Percentiles rank a stretch among this genome's conserved stretches.
Conservation (phyloP, 345 rosid species). For the Hibiscus trionum region DNA sequence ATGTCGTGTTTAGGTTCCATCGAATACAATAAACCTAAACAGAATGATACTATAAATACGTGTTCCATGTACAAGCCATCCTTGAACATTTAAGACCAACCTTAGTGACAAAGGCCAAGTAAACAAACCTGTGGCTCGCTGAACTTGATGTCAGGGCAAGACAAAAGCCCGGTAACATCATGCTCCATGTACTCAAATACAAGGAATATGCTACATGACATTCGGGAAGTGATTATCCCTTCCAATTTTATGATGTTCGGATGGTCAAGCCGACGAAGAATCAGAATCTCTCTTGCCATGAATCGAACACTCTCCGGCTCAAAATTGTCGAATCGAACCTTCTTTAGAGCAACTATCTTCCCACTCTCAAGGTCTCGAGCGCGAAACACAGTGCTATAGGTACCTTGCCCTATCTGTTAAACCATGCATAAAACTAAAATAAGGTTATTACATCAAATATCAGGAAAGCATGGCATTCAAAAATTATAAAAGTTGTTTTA, state of each 20-base stretch:
- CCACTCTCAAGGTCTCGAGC: slow-evolving; percentile 73
- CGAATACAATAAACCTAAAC: background rate
- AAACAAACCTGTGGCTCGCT: slow-evolving; percentile 74
- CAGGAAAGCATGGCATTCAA: background rate
- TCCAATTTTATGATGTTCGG: slow-evolving; percentile 86
- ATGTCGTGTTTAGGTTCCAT: background rate
- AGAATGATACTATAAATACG: background rate
- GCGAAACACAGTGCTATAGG: slow-evolving; percentile 89
- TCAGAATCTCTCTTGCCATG: slow-evolving; percentile 94
- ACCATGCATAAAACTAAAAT: slow-evolving; percentile 3
- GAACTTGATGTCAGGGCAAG: slow-evolving; percentile 29
- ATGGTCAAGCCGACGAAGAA: slow-evolving; percentile 81
- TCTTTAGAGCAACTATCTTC: slow-evolving; percentile 83
- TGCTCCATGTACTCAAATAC: slow-evolving; percentile 99
- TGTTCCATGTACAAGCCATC: background rate
- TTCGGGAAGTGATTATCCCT: slow-evolving; percentile 72
- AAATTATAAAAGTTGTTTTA: background rate
- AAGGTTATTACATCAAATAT: background rate
- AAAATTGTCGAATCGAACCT: slow-evolving; percentile 88
- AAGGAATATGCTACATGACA: slow-evolving; percentile 77
- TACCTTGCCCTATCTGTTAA: slow-evolving; percentile 89
- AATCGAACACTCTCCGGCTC: slow-evolving; percentile 98
- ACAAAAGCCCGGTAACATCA: slow-evolving; percentile 80
- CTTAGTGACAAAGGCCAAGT: slow-evolving; percentile 7
- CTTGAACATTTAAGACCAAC: background rate